Conservation (phyloP, 768 basidiomycete genomes). For the Flagelloscypha sp. region DNA sequence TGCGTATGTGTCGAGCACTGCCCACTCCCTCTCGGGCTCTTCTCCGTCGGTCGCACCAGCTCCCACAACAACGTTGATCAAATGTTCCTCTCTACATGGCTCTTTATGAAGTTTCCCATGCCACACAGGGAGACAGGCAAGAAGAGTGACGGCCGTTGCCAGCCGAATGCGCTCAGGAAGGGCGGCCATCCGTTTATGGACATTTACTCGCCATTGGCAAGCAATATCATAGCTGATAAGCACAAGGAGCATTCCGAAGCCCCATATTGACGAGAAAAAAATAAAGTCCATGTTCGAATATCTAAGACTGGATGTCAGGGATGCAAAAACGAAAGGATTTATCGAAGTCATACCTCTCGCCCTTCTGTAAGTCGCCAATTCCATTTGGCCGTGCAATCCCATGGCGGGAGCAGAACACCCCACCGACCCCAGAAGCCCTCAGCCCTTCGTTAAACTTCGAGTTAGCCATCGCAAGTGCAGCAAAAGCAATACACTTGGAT, state of each 20-base stretch:
- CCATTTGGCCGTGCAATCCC: conserved; percentile 20
- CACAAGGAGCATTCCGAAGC: conserved; percentile 3
- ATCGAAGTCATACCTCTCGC: conserved; percentile 24
- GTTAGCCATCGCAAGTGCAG: conserved; percentile 13
- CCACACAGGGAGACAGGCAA: conserved; percentile 17
- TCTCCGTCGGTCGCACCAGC: conserved; percentile 23
- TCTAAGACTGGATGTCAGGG: conserved; percentile 2
- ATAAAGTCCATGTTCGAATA: conserved; percentile 20
- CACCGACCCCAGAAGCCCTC: conserved; percentile 20
- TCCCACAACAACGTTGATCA: conserved; percentile 16
- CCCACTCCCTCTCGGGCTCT: conserved; percentile 22
- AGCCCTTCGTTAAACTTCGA: conserved; percentile 7
- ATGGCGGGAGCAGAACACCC: conserved; percentile 22
- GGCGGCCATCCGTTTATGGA: conserved; percentile 13
- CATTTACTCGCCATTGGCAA: conserved; percentile 22
- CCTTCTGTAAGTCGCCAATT: conserved; percentile 24
- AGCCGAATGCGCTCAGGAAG: neutral
- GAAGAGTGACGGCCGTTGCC: no score
- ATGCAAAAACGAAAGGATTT: neutral
- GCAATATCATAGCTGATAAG: conserved; percentile 25
- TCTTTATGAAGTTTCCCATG: conserved; percentile 18
- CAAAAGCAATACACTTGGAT: conserved; percentile 9
- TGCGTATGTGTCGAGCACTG: conserved; percentile 15
- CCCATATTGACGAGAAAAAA: conserved; percentile 11
- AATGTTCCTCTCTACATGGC: conserved; percentile 9